Base-by-base conservation (phyloP, 139 green algal genomes). In the Asterochloris erici region DNA sequence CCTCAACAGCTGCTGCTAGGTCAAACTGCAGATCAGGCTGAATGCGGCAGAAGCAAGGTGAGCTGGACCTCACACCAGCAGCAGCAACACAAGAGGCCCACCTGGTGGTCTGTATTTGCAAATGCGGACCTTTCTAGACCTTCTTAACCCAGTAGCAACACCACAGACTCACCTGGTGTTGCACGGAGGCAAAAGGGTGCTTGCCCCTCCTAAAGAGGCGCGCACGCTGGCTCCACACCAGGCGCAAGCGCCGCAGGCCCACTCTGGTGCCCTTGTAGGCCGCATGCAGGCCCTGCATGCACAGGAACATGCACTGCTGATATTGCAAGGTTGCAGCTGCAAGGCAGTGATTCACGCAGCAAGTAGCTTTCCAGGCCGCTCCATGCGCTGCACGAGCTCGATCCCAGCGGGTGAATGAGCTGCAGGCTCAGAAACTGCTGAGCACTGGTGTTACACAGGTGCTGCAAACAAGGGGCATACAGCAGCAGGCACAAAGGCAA, bases 241-340 rank as follows among this genome's bases (percentile, higher is more conserved):
- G 16, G 21, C 54, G 54, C 21, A 61, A 54, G 11, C 23, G 60
- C 47, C 54, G 54, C 21, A 61, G 76, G 11, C 23, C 76, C 60
- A 80, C 24, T 12, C 76, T n/a, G 54, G 76, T 80, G 11, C 76
- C 76, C 12, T 54, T 29, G 61, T 70, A 80, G 60, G 76, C 76
- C 47, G 47, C 47, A 21, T 61, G 68, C 60, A 80, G 61, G 54
- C 76, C 24, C 24, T 80, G 60, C 76, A 70, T 80, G 60, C 76
- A 70, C 76, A 80, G 15, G 13, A 80, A 47, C 4, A 60, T 69
- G 23, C 68, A 80, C 9, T n/a, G 60, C 76, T 80, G 76, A 12
- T n/a, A 0, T 6, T 60, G n/a, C 74, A 64, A 23, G 27, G 14
- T 21, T 27, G 14, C 14, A 23, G n/a, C 6, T 16, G 12, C 16